A percentile compares a stretch with the other conserved stretches of the same genome.
Evolutionary conservation across 2,329 filamentous ascomycete genomes (phyloP).

Genomic region (Clarireedia homoeocarpa): DNA sequence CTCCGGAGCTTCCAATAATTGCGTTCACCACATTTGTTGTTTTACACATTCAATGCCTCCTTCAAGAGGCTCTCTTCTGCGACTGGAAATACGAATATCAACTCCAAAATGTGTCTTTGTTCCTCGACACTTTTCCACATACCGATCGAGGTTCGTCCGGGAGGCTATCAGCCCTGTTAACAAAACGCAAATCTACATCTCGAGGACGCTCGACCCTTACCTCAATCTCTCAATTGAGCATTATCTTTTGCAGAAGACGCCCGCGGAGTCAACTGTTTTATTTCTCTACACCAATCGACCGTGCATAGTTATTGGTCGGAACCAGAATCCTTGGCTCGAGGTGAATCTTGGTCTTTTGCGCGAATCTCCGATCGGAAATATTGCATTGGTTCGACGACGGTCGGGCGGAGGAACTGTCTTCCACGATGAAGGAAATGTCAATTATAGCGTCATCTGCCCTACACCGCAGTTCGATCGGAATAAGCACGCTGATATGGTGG

Average conservation of each 20-base stretch:
- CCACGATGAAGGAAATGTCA: slow-evolving; percentile 87
- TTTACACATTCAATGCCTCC: background rate
- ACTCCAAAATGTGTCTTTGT: background rate
- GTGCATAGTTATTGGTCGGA: slow-evolving; percentile 84
- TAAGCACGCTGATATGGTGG: slow-evolving; percentile 87
- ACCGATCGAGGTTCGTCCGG: slow-evolving; percentile 9
- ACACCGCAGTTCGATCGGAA: slow-evolving; percentile 70
- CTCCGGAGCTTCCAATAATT: background rate
- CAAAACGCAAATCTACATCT: slow-evolving; percentile 61
- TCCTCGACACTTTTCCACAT: background rate
- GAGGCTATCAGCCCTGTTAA: slow-evolving; percentile 33
- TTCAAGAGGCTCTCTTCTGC: background rate
- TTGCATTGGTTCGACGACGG: slow-evolving; percentile 65
- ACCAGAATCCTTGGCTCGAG: slow-evolving; percentile 97
- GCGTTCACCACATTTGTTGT: background rate
- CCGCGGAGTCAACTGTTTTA: slow-evolving; percentile 65
- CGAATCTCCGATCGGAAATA: slow-evolving; percentile 1
- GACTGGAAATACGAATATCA: background rate
- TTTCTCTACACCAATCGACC: slow-evolving; percentile 85
- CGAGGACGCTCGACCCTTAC: slow-evolving; percentile 64
- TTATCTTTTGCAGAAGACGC: slow-evolving; percentile 69
- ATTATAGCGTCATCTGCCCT: slow-evolving; percentile 88
- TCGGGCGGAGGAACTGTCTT: slow-evolving; percentile 91
- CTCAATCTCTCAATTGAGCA: slow-evolving; percentile 94
- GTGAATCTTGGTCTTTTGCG: slow-evolving; percentile 61